Evolutionary conservation across 345 rosid species (phyloP), one percentile per base, ranked within the genome.

Genomic region (Salix udensis): DNA sequence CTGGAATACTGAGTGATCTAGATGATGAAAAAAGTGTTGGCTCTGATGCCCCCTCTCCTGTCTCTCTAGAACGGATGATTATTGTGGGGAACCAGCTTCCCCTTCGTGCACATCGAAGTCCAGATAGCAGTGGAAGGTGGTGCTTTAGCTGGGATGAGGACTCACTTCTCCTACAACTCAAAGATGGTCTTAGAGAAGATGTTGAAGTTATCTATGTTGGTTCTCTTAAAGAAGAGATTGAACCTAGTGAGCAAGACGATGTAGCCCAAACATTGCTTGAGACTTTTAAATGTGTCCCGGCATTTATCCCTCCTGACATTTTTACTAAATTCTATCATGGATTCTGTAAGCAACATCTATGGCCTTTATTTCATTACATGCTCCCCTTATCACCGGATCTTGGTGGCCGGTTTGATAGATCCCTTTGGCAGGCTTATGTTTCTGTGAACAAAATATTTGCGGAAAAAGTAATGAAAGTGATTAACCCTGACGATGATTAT

Each of bases 301-400:
- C 98, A 55, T 95, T 91, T 64, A 85, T 95, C 76, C 89, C 94
- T 65, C 86, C 91, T 7, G 94, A 89, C 42, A 85, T 93, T 10
- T 93, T 93, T 67, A 86, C 87, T 26, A 95, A 89, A 71, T 95
- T 82, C 85, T 95, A 95, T 73, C 98, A 90, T 71, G 98, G 98
- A 16, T 95, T 95, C 85, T 95, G 98, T 75, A 95, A 95, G 61
- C 98, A 91, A 70, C 91, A 92, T 68, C 81, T 95, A 5, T 95
- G 98, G 98, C 98, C 98, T 28, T 84, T 94, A 65, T 94, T 94
- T 82, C 98, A 94, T 75, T 94, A 94, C 79, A 94, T 94, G 98
- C 94, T 94, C 79, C 98, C 98, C 3, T 69, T 94, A 18, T 89
- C 94, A 7, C 95, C 98, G 0, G 97, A 94, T 76, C 93, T 91